Evolutionary conservation across 2,329 filamentous ascomycete genomes (phyloP), one percentile per base, ranked within the genome.

Genomic region (Trichoderma guizhouense): DNA sequence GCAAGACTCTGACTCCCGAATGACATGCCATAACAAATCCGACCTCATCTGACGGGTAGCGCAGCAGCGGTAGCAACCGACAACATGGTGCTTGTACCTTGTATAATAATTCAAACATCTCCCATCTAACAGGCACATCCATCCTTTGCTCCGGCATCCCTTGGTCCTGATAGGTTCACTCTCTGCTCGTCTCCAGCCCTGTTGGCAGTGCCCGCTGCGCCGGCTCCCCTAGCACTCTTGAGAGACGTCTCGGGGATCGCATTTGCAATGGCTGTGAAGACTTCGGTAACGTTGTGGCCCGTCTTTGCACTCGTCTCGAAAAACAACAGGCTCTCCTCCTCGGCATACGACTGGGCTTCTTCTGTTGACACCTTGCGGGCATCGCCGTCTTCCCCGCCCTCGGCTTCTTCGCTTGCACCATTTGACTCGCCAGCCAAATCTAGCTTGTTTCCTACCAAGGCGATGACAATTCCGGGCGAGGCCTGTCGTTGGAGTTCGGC

Each of bases 271-370:
- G 96, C 96, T 60, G 95, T 98, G 80, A 99, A 99, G 36, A 99
- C 96, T 77, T 98, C 95, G 68, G 92, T 90, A 51, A 99, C 96
- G 81, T 98, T 98, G 79, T 92, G 89, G 30, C 96, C 96, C 5
- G 94, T 96, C 90, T 99, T 99, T 62, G 96, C 96, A 81, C 93
- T 97, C 18, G 96, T 99, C 86, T 99, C 96, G 81, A 98, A 98
- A 85, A 99, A 99, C 75, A 99, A 83, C 75, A 99, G 85, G 69
- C 91, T 90, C 83, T 99, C 96, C 82, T 98, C 95, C 76, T 98
- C 95, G 8, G 96, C 96, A 82, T 98, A 99, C 70, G 90, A 86
- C 84, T 94, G 94, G 55, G 95, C 96, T 84, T 98, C 95, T 75
- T 93, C 91, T n/a, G 92, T 96, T 65, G 92, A 90, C 39, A 99